Conservation (phyloP, 1,139 yeast species). For the Nakaseomyces delphensis region DNA sequence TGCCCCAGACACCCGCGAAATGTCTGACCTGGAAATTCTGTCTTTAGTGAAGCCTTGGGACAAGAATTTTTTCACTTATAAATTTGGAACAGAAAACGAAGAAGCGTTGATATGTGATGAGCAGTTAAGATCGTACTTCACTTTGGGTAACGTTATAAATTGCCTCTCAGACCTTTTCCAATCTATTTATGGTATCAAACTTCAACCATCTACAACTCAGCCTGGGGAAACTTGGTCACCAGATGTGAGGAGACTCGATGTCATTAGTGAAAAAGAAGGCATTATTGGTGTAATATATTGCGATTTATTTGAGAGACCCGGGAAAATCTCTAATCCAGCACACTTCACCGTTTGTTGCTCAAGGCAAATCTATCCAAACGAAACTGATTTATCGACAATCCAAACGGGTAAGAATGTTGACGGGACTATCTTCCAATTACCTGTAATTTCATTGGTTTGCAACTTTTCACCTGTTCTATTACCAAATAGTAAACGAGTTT, state of each 20-base stretch:
- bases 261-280: conserved; percentile 51
- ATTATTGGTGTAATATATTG: conserved; percentile 57
- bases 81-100: conserved; percentile 1
- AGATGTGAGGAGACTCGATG: conserved; percentile 80
- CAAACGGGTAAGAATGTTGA: conserved; percentile 34
- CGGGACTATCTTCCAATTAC: conserved; percentile 58
- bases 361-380: conserved; percentile 55
- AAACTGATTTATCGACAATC: conserved; percentile 33
- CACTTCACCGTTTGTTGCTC: conserved; percentile 97
- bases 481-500: conserved; percentile 21
- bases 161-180: conserved; percentile 70
- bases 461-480: conserved; percentile 48
- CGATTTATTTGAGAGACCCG: conserved; percentile 54
- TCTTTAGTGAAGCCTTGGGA: conserved; percentile 77
- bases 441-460: conserved; percentile 83
- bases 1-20: conserved; percentile 15
- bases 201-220: conserved; percentile 55
- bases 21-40: conserved; percentile 37
- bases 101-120: conserved; percentile 20
- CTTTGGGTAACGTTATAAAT: conserved; percentile 78
- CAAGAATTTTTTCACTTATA: conserved; percentile 54
- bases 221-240: conserved; percentile 84
- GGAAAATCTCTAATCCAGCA: conserved; percentile 71
- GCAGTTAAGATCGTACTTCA: conserved; percentile 47
- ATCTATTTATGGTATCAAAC: conserved; percentile 63